A percentile compares a stretch with the other conserved stretches of the same genome.
Evolutionary conservation across 345 rosid species (phyloP).

Genomic region (Hirschfeldia incana): DNA sequence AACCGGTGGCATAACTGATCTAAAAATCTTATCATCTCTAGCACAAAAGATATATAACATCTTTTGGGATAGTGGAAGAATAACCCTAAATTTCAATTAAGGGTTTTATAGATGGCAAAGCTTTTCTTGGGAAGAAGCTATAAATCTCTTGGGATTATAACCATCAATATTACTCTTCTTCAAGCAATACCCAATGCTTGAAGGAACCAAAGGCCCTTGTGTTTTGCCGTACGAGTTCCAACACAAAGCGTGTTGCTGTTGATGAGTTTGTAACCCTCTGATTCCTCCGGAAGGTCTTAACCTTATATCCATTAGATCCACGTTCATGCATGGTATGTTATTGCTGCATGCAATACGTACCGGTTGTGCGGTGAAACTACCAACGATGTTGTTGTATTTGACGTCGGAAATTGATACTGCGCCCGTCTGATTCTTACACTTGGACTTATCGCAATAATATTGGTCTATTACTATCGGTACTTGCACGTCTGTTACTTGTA

Average conservation of each 20-base stretch:
- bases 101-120: conserved; percentile 35
- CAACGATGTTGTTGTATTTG: conserved; percentile 58
- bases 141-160: conserved; percentile 37
- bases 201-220: conserved; percentile 67
- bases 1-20: conserved; percentile 4
- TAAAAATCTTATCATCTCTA: neutral
- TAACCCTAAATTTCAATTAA: neutral
- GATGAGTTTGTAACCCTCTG: conserved; percentile 43
- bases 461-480: conserved; percentile 82
- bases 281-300: conserved; percentile 49
- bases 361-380: conserved; percentile 67
- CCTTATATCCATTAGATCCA: conserved; percentile 62
- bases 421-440: conserved; percentile 72
- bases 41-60: neutral
- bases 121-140: conserved; percentile 56
- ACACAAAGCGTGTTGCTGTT: conserved; percentile 52
- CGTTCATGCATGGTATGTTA: conserved; percentile 66
- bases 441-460: conserved; percentile 76
- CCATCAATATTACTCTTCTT: conserved; percentile 45
- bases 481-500: conserved; percentile 67
- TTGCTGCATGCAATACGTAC: conserved; percentile 75
- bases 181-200: conserved; percentile 78
- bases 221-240: conserved; percentile 89
- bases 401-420: conserved; percentile 74
- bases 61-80: neutral